phyloP scores from a whole-genome alignment of 2,329 filamentous ascomycete genomes.

The Hansfordia pulvinata region DNA sequence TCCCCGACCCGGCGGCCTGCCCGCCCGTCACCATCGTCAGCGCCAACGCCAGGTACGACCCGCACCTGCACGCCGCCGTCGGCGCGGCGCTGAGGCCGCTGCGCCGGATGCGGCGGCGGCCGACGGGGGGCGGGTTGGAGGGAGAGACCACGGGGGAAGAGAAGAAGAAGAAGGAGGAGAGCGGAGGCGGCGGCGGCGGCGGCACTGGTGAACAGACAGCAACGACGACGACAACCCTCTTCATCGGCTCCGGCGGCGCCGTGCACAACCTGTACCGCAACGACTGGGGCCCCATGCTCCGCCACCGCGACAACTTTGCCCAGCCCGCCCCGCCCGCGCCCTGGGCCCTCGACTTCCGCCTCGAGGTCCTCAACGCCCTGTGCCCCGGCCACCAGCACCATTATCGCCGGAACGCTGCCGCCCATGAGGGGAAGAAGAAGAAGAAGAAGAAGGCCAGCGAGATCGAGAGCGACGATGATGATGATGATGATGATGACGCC shows the following conservation, averaged over 20 bases:
- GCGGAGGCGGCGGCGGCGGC: no score
- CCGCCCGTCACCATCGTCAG: constrained; percentile 47
- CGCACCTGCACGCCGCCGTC: constrained; percentile 33
- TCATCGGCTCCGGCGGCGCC: constrained; percentile 46
- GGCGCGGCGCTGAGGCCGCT: constrained; percentile 42
- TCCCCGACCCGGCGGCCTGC: constrained; percentile 44
- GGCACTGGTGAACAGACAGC: no score
- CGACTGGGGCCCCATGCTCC: constrained; percentile 49
- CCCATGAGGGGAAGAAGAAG: not conserved
- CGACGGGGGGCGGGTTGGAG: no score
- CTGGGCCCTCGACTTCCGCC: constrained; percentile 51
- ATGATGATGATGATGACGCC: no score
- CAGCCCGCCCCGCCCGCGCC: constrained; percentile 42
- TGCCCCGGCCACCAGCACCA: constrained; percentile 22
- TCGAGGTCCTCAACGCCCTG: constrained; percentile 48
- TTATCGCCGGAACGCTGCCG: constrained; percentile 5
- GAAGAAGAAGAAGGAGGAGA: constrained; percentile 33
- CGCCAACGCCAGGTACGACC: constrained; percentile 23
- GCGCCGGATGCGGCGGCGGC: no score
- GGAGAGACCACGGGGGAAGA: no score
- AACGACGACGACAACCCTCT: constrained; percentile 37
- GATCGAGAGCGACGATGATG: no score
- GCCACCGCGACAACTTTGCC: constrained; percentile 48
- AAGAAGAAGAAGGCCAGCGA: no score
- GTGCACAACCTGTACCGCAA: constrained; percentile 62